A percentile compares a stretch with the other conserved stretches of the same genome.
phyloP scores from a whole-genome alignment of 768 basidiomycete genomes.

The Inosperma sp. region DNA sequence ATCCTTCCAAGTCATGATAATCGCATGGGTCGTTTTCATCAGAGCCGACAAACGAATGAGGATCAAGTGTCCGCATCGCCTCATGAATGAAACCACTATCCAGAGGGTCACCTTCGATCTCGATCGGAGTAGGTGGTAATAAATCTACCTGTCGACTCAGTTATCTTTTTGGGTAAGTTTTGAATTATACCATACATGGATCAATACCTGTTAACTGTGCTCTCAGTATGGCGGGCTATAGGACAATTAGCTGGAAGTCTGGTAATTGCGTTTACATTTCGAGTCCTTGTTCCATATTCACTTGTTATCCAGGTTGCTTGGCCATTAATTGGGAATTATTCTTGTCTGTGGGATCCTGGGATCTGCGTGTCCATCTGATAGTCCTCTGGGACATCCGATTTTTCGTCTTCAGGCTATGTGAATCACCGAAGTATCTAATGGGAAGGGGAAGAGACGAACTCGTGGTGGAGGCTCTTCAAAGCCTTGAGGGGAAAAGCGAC shows the following conservation, averaged over 20 bases:
- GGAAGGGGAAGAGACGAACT: conserved; percentile 60
- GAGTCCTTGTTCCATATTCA: background rate
- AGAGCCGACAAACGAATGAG: too few relatives aligned
- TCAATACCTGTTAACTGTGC: conserved; percentile 69
- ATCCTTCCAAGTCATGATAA: too few relatives aligned
- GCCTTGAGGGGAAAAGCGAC: background rate
- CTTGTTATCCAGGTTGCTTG: conserved; percentile 59
- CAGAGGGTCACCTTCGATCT: too few relatives aligned
- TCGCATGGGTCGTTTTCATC: too few relatives aligned
- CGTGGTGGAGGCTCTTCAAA: conserved; percentile 52
- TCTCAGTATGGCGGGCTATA: conserved; percentile 79
- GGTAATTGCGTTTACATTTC: conserved; percentile 16
- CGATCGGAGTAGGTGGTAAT: conserved; percentile 65
- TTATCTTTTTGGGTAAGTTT: conserved; percentile 67
- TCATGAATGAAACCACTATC: too few relatives aligned
- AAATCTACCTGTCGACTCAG: conserved; percentile 69
- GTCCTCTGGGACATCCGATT: conserved; percentile 44
- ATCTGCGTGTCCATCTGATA: conserved; percentile 69
- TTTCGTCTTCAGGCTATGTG: conserved; percentile 63
- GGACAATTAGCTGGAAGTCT: conserved; percentile 62
- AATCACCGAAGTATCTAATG: conserved; percentile 75
- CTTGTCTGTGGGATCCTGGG: conserved; percentile 51
- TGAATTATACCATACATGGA: conserved; percentile 68
- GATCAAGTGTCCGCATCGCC: too few relatives aligned
- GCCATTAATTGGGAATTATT: conserved; percentile 65